These are phyloP conservation scores for Sedum album DNA, from an alignment of 164 flowering plant species.

Conservation along the genomic window DNA sequence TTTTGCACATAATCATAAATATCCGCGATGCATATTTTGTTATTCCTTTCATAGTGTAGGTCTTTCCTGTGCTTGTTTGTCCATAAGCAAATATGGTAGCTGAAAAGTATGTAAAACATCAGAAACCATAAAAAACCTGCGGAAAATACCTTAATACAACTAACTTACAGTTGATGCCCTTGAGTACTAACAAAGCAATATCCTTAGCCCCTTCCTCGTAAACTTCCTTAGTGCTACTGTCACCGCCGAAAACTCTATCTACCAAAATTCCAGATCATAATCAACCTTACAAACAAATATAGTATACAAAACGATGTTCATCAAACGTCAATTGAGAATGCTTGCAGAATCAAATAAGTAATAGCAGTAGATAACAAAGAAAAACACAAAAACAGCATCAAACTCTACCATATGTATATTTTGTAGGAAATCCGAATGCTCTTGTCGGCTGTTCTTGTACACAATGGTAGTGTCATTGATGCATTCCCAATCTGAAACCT, in stretches of 20 bases:
- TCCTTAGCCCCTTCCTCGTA: constrained; percentile 60
- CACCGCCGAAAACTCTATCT: constrained; percentile 57
- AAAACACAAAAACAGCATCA: constrained; percentile 26
- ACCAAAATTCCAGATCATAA: too few species aligned
- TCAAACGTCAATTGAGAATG: too few species aligned
- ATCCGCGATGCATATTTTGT: constrained; percentile 72
- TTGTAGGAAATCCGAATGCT: constrained; percentile 71
- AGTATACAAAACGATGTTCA: too few species aligned
- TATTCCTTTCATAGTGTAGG: constrained; percentile 92
- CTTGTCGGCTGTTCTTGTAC: constrained; percentile 75
- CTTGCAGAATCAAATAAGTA: too few species aligned
- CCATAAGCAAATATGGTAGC: constrained; percentile 97
- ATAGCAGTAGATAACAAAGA: too few species aligned
- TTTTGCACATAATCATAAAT: constrained; percentile 64
- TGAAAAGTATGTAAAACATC: constrained; percentile 10
- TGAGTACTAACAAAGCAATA: constrained; percentile 55
- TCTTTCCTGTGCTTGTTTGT: constrained; percentile 98
- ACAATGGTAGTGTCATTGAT: constrained; percentile 74
- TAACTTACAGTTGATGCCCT: constrained; percentile 63
- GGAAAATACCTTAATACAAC: too few species aligned
- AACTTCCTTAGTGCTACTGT: constrained; percentile 44
- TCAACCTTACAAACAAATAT: too few species aligned
- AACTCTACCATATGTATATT: constrained; percentile 74
- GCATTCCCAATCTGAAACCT: too few species aligned
- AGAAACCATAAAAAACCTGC: not conserved